A percentile compares a stretch with the other conserved stretches of the same genome.
These are phyloP conservation scores for Umbelopsis isabellina DNA, from an alignment of 192 early-diverging fungal genomes.

Conservation along the genomic window DNA sequence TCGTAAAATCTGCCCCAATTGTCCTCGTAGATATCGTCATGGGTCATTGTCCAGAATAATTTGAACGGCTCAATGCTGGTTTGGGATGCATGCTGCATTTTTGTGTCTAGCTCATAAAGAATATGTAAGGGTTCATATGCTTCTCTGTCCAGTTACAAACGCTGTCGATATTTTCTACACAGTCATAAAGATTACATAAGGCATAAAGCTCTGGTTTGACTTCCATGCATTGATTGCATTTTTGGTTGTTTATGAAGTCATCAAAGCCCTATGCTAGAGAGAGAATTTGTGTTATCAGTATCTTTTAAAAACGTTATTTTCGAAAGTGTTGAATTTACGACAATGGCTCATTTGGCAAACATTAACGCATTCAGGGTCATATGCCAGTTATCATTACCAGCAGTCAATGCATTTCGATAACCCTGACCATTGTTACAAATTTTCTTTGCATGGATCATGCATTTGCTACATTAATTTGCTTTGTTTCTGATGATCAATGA, in stretches of 20 bases:
- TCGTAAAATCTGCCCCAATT: not conserved
- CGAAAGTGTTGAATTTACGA: too few species aligned
- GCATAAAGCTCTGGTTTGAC: not conserved
- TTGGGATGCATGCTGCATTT: not conserved
- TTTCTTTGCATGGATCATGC: too few species aligned
- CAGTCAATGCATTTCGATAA: too few species aligned
- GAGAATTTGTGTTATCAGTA: too few species aligned
- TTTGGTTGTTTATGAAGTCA: not conserved
- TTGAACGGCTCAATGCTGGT: not conserved
- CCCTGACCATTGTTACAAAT: too few species aligned
- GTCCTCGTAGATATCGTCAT: not conserved
- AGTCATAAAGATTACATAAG: not conserved
- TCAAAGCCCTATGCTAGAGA: too few species aligned
- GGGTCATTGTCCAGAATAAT: not conserved
- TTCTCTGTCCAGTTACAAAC: not conserved
- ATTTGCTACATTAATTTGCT: too few species aligned
- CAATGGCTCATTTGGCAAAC: too few species aligned
- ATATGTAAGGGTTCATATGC: not conserved
- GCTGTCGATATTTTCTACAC: not conserved
- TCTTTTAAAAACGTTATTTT: too few species aligned
- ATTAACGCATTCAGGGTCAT: too few species aligned
- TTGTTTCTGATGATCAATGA: too few species aligned
- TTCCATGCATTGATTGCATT: conserved; percentile 1
- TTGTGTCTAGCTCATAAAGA: not conserved
- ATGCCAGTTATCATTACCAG: too few species aligned